A percentile compares a stretch with the other conserved stretches of the same genome.
These are phyloP conservation scores for Talaromyces sp. DNA, from an alignment of 2,329 filamentous ascomycete genomes.

Conservation along the genomic window DNA sequence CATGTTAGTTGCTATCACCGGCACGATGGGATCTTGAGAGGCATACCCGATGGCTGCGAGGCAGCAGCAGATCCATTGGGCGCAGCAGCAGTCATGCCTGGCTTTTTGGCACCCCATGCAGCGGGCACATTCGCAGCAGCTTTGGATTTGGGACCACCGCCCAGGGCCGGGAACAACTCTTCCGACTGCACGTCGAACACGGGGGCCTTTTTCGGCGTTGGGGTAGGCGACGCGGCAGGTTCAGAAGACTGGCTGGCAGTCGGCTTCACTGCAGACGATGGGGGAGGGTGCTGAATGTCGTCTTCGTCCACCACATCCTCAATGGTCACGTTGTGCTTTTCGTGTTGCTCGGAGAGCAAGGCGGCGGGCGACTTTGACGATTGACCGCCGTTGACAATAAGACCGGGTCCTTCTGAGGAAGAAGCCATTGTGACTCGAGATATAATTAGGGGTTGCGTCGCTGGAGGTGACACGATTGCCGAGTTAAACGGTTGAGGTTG, in stretches of 20 bases:
- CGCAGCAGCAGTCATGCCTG: constrained; percentile 31
- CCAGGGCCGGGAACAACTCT: constrained; percentile 90
- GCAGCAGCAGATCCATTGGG: constrained; percentile 51
- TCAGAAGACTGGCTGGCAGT: constrained; percentile 10
- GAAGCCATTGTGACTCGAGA: constrained; percentile 24
- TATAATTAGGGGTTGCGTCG: not conserved
- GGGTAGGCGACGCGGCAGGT: constrained; percentile 8
- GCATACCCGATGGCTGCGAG: constrained; percentile 45
- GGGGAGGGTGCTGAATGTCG: constrained; percentile 53
- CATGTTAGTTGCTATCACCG: not conserved
- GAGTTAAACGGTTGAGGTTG: not conserved
- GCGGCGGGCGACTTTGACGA: constrained; percentile 45
- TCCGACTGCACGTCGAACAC: constrained; percentile 77
- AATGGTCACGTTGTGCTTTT: constrained; percentile 60
- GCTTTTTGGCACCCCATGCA: constrained; percentile 68
- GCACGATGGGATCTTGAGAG: not conserved
- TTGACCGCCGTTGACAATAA: constrained; percentile 26
- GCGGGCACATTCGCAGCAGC: constrained; percentile 55
- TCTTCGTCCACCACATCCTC: constrained; percentile 82
- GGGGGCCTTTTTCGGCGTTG: constrained; percentile 34
- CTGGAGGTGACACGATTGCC: not conserved
- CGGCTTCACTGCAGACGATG: constrained; percentile 34
- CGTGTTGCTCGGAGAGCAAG: constrained; percentile 49
- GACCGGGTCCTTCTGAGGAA: constrained; percentile 24
- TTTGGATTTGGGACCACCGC: constrained; percentile 59